Base-by-base conservation (phyloP, 208 protist genomes). In the Acanthamoeba castellanii region DNA sequence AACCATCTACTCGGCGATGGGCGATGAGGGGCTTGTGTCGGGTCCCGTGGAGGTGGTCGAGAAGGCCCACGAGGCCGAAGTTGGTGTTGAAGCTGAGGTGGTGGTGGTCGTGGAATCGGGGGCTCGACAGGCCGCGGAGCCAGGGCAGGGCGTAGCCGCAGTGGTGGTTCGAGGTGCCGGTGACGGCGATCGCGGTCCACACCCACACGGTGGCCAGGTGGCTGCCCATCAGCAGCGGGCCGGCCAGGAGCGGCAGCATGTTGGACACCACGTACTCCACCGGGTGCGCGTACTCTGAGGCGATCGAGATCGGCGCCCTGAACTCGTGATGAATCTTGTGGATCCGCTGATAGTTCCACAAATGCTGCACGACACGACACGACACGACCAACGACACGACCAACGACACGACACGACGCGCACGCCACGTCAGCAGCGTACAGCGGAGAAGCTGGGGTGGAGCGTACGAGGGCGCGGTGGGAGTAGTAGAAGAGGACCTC, bases 251-350 rank as follows among this genome's bases (percentile, higher is more conserved):
- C n/a, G 52, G 81, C 18, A 88, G 52, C 16, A 55, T 42, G 81
- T 42, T 66, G 11, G 52, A 88, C 42, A 88, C 81, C 18, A 88
- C 42, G 25, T 59, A 64, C 42, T 55, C 42, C 25, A 88, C 14
- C 27, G 50, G 50, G 47, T 88, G 81, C 16, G 81, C 81, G 45
- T 88, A 88, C 34, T 88, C 81, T 11, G 81, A 55, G 7, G 81
- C 22, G 22, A 88, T 88, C 11, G 50, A 30, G 52, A 88, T 64
- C 14, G 81, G 81, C 5, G 81, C 52, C 14, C 52, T 18, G 50
- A 88, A 88, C 81, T 88, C 81, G 81, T 88, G 81, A 64, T 88
- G 81, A 8, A 66, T 30, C 47, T 88, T 88, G 81, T 88, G 81
- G 30, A 88, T 42, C 27, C 20, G 13, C 50, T 88, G 42, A 34